Percentiles rank a stretch among this genome's conserved stretches.
Evolutionary conservation across 192 early-diverging fungal species (phyloP).

Genomic region (Backusella macrospora): DNA sequence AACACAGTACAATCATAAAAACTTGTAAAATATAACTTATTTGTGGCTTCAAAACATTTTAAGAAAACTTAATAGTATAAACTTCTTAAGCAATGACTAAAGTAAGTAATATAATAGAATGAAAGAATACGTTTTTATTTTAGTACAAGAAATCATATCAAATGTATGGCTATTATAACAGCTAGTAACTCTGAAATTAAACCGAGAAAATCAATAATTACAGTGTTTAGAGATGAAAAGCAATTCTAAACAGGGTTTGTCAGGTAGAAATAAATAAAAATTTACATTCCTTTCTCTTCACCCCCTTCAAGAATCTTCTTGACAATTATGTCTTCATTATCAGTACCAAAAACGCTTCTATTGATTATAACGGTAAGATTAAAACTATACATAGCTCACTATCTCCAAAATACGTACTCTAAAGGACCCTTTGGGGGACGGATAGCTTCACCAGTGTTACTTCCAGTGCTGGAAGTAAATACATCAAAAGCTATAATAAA

Average conservation of each 20-base stretch:
- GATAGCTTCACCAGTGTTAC: slow-evolving; percentile 34
- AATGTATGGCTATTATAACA: background rate
- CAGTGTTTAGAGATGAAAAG: background rate
- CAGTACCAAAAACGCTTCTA: slow-evolving; percentile 35
- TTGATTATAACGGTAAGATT: background rate
- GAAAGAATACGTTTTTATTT: background rate
- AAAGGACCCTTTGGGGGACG: slow-evolving; percentile 40
- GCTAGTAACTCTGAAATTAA: background rate
- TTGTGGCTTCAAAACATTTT: too few species aligned
- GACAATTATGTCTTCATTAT: slow-evolving; percentile 33
- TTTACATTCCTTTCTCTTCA: slow-evolving; percentile 29
- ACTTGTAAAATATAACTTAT: too few species aligned
- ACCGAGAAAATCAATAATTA: background rate
- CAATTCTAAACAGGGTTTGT: background rate
- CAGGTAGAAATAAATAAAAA: background rate
- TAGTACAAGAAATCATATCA: background rate
- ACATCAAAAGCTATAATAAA: slow-evolving; percentile 39
- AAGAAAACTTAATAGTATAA: too few species aligned
- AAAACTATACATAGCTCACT: background rate
- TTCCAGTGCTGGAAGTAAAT: slow-evolving; percentile 28
- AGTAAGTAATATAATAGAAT: too few species aligned
- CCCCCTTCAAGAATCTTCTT: slow-evolving; percentile 40
- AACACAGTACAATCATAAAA: too few species aligned
- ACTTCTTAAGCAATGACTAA: too few species aligned
- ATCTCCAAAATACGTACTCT: background rate